These are phyloP conservation scores for Puccinia polysora DNA, from an alignment of 1,284 basidiomycete species.

Conservation along the genomic window DNA sequence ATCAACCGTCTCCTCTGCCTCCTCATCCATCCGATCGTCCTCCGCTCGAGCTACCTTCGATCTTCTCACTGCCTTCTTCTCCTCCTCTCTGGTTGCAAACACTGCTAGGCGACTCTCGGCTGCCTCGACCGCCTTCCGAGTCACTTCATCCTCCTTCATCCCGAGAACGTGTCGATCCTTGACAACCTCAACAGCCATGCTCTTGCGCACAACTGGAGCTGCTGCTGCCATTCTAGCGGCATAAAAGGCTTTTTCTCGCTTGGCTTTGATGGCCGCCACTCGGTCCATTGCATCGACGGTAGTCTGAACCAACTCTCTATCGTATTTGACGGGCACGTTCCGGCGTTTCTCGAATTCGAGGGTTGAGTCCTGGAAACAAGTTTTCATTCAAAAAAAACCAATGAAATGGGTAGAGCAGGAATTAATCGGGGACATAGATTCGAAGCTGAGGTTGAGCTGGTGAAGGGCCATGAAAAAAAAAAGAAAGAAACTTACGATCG, in stretches of 20 bases:
- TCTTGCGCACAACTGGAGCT: constrained; percentile 38
- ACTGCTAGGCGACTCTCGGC: constrained; percentile 29
- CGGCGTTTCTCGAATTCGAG: constrained; percentile 99
- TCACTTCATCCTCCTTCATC: constrained; percentile 34
- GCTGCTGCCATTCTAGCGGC: constrained; percentile 37
- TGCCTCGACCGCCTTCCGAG: constrained; percentile 38
- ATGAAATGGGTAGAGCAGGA: constrained; percentile 4
- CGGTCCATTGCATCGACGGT: constrained; percentile 98
- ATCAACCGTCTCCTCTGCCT: constrained; percentile 6
- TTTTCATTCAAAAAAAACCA: no score
- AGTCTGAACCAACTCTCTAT: constrained; percentile 85
- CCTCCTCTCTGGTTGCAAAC: constrained; percentile 14
- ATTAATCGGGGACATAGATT: neutral
- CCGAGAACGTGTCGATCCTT: constrained; percentile 40
- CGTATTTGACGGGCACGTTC: constrained; percentile 95
- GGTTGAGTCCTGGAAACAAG: constrained; percentile 73
- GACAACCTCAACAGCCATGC: constrained; percentile 36
- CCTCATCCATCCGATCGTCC: neutral
- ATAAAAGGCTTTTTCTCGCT: constrained; percentile 89
- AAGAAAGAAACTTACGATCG: constrained; percentile 64
- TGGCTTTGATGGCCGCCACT: constrained; percentile 82
- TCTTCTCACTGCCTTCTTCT: constrained; percentile 9
- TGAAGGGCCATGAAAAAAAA: constrained; percentile 12
- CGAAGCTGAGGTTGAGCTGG: no score
- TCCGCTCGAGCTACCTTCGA: constrained; percentile 1